Conservation (phyloP, 2,329 filamentous ascomycete species). For the Microdochium trichocladiopsis region DNA sequence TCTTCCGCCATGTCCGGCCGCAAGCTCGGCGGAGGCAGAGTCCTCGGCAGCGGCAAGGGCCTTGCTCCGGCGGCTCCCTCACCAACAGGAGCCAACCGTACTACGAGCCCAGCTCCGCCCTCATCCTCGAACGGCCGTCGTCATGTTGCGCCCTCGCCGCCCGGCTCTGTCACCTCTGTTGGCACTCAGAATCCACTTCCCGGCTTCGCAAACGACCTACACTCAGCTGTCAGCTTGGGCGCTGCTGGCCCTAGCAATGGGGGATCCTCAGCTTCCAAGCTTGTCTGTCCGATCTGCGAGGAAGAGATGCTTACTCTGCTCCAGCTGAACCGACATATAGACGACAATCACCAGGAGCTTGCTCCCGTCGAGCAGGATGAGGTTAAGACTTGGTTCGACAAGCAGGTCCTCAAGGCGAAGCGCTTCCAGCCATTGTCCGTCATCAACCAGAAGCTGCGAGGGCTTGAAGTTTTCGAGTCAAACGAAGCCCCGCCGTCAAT, state of each 20-base stretch:
- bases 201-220: constrained; percentile 69
- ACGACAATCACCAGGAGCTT: constrained; percentile 85
- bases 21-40: constrained; percentile 86
- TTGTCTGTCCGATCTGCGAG: constrained; percentile 95
- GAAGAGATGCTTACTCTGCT: constrained; percentile 97
- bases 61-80: constrained; percentile 56
- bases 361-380: constrained; percentile 86
- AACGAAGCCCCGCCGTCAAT: constrained; percentile 57
- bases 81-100: constrained; percentile 28
- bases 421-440: constrained; percentile 86
- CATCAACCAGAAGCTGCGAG: constrained; percentile 88
- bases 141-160: constrained; percentile 45
- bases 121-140: constrained; percentile 70
- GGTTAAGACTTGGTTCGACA: constrained; percentile 95
- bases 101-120: constrained; percentile 42
- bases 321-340: constrained; percentile 81
- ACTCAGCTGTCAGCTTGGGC: constrained; percentile 68
- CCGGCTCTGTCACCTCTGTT: constrained; percentile 30
- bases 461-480: constrained; percentile 87
- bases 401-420: constrained; percentile 88
- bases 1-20: constrained; percentile 63
- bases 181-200: constrained; percentile 51
- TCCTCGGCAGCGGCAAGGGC: constrained; percentile 79
- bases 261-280: constrained; percentile 53
- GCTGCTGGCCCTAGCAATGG: constrained; percentile 37